Evolutionary conservation across 2,329 filamentous ascomycete genomes (phyloP), one percentile per base, ranked within the genome.

Genomic region (Cordyceps fumosorosea): DNA sequence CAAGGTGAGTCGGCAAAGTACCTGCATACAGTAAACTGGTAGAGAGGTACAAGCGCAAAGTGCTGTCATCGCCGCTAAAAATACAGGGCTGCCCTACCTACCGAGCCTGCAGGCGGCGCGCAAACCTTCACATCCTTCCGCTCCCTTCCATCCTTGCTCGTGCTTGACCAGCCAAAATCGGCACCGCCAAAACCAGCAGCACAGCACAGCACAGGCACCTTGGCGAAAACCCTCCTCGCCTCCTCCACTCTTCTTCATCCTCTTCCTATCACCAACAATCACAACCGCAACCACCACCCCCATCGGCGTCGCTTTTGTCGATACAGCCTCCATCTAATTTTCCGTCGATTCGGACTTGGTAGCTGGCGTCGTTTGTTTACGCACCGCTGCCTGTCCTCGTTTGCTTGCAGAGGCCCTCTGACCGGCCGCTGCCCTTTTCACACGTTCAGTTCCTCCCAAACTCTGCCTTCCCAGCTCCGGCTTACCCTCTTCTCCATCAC

Each of bases 371-470:
- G 20, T 64, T 57, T 52, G 45, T 53, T 51, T 56, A 52, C 57
- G 52, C 48, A 60, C 57, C 58, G 56, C 57, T 61, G 62, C 64
- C 55, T 64, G 62, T 60, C 61, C 52, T 61, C 54, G 48, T 60
- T 64, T 53, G 50, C 64, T 62, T 58, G 72, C 73, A 73, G 74
- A 75, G 72, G 73, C 73, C 73, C 74, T 69, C 72, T 71, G 71
- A 75, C 74, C 69, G 72, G 72, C 71, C 69, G 67, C 65, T 65
- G 64, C 65, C 66, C 64, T 66, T 64, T 65, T 58, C 47, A 58
- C 60, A 47, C 44, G 37, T 44, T 11, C 53, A 51, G 24, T 32
- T 12, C 42, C 60, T 52, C 45, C 22, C 66, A 64, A 63, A 65
- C 64, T 65, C 68, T 65, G 64, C 63, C 65, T 65, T 68, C 40